Conservation (phyloP, 106 monocot species). For the Acorus calamus region DNA sequence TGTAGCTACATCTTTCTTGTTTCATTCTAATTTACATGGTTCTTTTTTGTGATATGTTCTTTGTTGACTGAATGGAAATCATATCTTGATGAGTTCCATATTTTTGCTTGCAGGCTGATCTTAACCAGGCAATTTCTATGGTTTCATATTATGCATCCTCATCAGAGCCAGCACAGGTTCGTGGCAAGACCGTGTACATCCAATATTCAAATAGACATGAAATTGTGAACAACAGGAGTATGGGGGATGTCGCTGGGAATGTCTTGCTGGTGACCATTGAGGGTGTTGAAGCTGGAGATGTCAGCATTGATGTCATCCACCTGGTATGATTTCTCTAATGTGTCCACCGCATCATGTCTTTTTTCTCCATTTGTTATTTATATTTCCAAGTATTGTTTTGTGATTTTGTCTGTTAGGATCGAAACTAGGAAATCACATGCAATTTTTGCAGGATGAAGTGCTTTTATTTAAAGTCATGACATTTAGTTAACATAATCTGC, state of each 20-base stretch:
- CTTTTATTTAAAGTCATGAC: slow-evolving; percentile 8
- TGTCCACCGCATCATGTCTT: slow-evolving; percentile 72
- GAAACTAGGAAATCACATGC: too few species aligned
- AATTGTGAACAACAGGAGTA: slow-evolving; percentile 8
- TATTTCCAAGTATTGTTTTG: too few species aligned
- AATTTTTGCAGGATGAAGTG: slow-evolving; percentile 1
- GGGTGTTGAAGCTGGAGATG: slow-evolving; percentile 10
- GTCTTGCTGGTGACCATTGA: slow-evolving; percentile 14
- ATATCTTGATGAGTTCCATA: too few species aligned
- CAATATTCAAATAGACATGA: slow-evolving; percentile 13
- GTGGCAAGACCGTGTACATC: slow-evolving; percentile 7
- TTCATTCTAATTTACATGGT: too few species aligned
- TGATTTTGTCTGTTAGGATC: too few species aligned
- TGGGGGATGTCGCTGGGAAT: slow-evolving; percentile 6
- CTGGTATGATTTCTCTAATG: slow-evolving; percentile 16
- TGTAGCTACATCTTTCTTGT: too few species aligned
- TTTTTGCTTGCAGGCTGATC: too few species aligned
- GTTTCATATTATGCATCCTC: slow-evolving; percentile 13
- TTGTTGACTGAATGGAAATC: too few species aligned
- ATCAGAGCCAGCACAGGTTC: slow-evolving; percentile 12
- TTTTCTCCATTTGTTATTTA: slow-evolving; percentile 33
- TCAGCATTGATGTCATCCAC: slow-evolving; percentile 9
- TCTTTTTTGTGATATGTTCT: too few species aligned
- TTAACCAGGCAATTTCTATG: slow-evolving; percentile 1
- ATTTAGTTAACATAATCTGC: slow-evolving; percentile 34